Percentiles rank a stretch among this genome's conserved stretches.
phyloP scores from a whole-genome alignment of 192 early-diverging fungal species.

The Coemansia sp. region DNA sequence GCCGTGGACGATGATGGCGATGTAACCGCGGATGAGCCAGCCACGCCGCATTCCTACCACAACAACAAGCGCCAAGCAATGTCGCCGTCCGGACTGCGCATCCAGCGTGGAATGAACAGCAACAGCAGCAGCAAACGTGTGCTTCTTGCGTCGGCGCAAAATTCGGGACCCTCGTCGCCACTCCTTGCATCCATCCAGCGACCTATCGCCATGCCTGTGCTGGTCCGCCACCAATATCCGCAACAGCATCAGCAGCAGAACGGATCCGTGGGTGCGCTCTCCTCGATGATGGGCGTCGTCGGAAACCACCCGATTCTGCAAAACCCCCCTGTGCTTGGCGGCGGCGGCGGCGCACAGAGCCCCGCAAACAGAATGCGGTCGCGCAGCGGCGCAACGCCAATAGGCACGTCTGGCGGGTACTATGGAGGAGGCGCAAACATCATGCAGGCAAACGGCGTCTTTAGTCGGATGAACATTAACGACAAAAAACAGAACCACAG shows the following conservation, averaged over 20 bases:
- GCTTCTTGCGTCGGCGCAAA: conserved; percentile 7
- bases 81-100: conserved; percentile 47
- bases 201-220: conserved; percentile 9
- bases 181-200: conserved; percentile 17
- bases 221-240: neutral
- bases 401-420: conserved; percentile 3
- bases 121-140: neutral
- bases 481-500: conserved; percentile 24
- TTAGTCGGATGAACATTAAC: conserved; percentile 52
- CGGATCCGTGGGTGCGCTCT: neutral
- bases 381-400: conserved; percentile 30
- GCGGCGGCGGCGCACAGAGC: neutral
- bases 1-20: conserved; percentile 24
- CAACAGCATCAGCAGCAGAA: conserved; percentile 13
- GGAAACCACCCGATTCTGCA: conserved; percentile 1
- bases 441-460: conserved; percentile 47
- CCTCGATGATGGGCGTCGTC: neutral
- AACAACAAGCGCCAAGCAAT: conserved; percentile 49
- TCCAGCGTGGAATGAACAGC: conserved; percentile 24
- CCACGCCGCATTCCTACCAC: conserved; percentile 8
- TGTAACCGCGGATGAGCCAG: conserved; percentile 4
- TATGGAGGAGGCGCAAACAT: conserved; percentile 1
- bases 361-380: conserved; percentile 27
- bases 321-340: too few species aligned
- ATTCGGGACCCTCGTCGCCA: conserved; percentile 35